Conservation (phyloP, 768 basidiomycete species). For the Rickenella mellea region DNA sequence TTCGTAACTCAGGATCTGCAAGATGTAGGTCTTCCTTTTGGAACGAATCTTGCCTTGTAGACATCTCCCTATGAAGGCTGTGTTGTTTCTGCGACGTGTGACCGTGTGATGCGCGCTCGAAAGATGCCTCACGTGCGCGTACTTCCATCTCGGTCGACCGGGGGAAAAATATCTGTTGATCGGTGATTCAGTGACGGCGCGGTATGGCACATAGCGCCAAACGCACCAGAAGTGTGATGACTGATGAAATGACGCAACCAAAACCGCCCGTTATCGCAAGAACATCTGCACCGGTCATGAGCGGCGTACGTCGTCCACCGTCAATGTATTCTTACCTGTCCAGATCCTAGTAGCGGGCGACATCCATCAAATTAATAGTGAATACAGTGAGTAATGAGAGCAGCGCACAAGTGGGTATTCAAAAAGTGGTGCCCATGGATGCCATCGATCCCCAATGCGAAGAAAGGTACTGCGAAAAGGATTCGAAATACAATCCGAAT, state of each 20-base stretch:
- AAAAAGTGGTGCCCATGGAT: slow-evolving; percentile 46
- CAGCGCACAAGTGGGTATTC: slow-evolving; percentile 26
- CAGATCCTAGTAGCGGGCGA: slow-evolving; percentile 17
- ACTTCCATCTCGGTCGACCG: slow-evolving; percentile 65
- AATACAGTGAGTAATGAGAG: slow-evolving; percentile 4
- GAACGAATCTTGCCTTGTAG: background rate
- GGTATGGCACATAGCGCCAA: background rate
- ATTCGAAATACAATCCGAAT: slow-evolving; percentile 69
- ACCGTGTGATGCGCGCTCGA: background rate
- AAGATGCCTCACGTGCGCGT: slow-evolving; percentile 34
- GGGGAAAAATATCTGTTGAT: slow-evolving; percentile 72
- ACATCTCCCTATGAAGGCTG: background rate
- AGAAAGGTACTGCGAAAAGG: slow-evolving; percentile 54
- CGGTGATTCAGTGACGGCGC: background rate
- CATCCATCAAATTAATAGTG: background rate
- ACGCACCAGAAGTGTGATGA: slow-evolving; percentile 61
- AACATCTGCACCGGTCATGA: slow-evolving; percentile 37
- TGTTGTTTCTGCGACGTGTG: background rate
- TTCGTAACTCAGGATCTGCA: background rate
- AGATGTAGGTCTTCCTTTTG: background rate
- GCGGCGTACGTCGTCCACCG: background rate
- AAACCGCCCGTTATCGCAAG: slow-evolving; percentile 48
- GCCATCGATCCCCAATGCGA: slow-evolving; percentile 65
- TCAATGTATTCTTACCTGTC: slow-evolving; percentile 29
- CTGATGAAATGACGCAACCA: slow-evolving; percentile 59